Conservation (phyloP, 1,139 yeast genomes). For the Nakaseomyces glabratus region DNA sequence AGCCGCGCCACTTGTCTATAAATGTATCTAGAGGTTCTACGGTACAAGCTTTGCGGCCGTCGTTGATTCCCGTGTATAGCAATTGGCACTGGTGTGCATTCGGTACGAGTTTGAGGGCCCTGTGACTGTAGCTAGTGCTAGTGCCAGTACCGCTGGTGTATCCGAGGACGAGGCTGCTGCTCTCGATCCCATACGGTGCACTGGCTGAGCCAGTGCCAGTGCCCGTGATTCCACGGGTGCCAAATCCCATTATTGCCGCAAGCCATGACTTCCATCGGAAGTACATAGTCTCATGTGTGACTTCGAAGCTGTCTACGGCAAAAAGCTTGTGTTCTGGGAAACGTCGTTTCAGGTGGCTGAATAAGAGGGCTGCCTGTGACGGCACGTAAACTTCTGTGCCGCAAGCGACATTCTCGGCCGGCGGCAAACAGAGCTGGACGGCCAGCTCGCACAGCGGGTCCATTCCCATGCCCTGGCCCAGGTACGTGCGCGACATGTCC, state of each 20-base stretch:
- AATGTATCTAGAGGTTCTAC: conserved; percentile 18
- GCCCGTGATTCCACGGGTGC: conserved; percentile 6
- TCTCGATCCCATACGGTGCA: conserved; percentile 8
- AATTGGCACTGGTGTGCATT: conserved; percentile 20
- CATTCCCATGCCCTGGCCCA: too few relatives aligned
- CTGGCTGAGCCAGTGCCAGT: not conserved
- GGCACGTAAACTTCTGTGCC: conserved; percentile 19
- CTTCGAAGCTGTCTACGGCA: conserved; percentile 20
- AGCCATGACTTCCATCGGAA: too few relatives aligned
- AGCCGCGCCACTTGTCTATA: conserved; percentile 21
- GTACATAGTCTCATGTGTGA: too few relatives aligned
- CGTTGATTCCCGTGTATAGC: conserved; percentile 18
- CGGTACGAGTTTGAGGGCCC: conserved; percentile 11
- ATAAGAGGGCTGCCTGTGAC: conserved; percentile 23
- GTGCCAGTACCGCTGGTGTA: conserved; percentile 8
- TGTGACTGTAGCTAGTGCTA: conserved; percentile 7
- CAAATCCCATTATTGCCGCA: too few relatives aligned
- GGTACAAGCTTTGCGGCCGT: conserved; percentile 14
- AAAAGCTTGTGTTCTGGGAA: conserved; percentile 26
- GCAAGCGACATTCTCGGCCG: not conserved
- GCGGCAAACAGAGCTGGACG: too few relatives aligned
- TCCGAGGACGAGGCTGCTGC: conserved; percentile 5
- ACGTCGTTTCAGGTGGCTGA: conserved; percentile 16
- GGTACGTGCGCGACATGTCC: too few relatives aligned
- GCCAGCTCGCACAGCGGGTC: conserved; percentile 2